Conservation (phyloP, 257 asterid species). For the Scutellaria galericulata region DNA sequence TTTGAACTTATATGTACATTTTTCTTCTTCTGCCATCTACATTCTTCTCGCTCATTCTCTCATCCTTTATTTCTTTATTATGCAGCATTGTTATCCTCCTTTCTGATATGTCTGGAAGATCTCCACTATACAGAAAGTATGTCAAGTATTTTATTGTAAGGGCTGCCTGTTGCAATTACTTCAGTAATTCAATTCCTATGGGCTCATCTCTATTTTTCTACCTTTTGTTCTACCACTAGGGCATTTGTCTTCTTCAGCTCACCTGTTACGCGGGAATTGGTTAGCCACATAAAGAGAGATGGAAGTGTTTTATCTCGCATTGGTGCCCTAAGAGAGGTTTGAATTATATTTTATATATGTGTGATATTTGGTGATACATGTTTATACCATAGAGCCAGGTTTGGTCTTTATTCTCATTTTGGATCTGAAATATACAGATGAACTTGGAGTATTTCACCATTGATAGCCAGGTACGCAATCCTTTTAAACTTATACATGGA, state of each 20-base stretch:
- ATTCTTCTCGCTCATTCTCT: conserved; percentile 26
- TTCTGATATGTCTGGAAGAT: conserved; percentile 94
- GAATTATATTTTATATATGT: not conserved
- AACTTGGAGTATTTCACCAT: conserved; percentile 95
- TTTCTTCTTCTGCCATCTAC: conserved; percentile 25
- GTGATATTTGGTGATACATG: conserved; percentile 7
- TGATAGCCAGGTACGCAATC: conserved; percentile 84
- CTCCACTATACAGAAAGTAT: conserved; percentile 93
- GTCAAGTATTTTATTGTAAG: conserved; percentile 39
- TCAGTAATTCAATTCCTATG: conserved; percentile 22
- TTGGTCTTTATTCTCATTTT: conserved; percentile 46
- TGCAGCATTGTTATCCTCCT: conserved; percentile 89
- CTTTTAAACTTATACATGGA: conserved; percentile 25
- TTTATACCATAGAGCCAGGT: conserved; percentile 36
- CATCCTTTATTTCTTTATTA: conserved; percentile 39
- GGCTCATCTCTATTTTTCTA: conserved; percentile 30
- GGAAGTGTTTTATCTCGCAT: conserved; percentile 88
- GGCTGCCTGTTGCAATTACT: conserved; percentile 31
- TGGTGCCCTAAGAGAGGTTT: conserved; percentile 97
- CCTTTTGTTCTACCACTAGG: conserved; percentile 49
- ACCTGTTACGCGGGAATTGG: conserved; percentile 82
- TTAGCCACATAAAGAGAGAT: conserved; percentile 79
- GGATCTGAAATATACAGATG: conserved; percentile 71
- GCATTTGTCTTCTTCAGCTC: conserved; percentile 98
- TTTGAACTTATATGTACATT: conserved; percentile 20